phyloP scores from a whole-genome alignment of 495 filamentous ascomycete genomes.

The Acidiella bohemica region DNA sequence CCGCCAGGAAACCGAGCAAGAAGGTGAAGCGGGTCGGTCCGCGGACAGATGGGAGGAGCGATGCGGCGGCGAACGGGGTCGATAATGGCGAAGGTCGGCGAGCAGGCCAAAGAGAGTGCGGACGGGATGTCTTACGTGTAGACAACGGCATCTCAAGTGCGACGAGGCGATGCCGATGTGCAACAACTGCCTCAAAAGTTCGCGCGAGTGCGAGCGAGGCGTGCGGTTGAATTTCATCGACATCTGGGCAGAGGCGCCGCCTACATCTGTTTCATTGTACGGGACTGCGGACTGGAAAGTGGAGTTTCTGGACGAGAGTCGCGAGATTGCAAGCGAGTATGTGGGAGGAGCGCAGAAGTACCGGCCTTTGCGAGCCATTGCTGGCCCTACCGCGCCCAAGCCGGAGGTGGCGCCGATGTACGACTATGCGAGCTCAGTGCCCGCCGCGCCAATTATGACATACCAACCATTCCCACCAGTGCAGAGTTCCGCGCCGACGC shows the following conservation, averaged over 20 bases:
- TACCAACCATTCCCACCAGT: conserved; percentile 35
- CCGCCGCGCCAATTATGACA: conserved; percentile 23
- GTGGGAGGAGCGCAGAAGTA: conserved; percentile 69
- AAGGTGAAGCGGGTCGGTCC: conserved; percentile 11
- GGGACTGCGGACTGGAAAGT: conserved; percentile 56
- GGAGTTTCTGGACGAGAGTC: conserved; percentile 78
- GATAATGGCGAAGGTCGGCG: conserved; percentile 13
- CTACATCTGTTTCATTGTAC: conserved; percentile 34
- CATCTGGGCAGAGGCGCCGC: conserved; percentile 57
- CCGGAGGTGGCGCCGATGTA: conserved; percentile 29
- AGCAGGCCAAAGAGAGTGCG: conserved; percentile 30
- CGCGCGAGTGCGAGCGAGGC: conserved; percentile 70
- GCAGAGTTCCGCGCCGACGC: conserved; percentile 28
- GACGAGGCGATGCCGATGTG: conserved; percentile 75
- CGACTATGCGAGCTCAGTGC: conserved; percentile 29
- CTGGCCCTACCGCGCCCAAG: conserved; percentile 20
- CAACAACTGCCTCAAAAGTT: conserved; percentile 80
- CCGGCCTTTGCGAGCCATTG: conserved; percentile 36
- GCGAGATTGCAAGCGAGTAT: conserved; percentile 85
- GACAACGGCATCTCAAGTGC: conserved; percentile 52
- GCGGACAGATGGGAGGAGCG: conserved; percentile 9
- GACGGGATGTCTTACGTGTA: conserved; percentile 33
- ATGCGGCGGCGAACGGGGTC: conserved; percentile 5
- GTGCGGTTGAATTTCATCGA: conserved; percentile 90
- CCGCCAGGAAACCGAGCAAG: conserved; percentile 8